These are phyloP conservation scores for Fusarium sp. DNA, from an alignment of 2,329 filamentous ascomycete species.

Conservation along the genomic window DNA sequence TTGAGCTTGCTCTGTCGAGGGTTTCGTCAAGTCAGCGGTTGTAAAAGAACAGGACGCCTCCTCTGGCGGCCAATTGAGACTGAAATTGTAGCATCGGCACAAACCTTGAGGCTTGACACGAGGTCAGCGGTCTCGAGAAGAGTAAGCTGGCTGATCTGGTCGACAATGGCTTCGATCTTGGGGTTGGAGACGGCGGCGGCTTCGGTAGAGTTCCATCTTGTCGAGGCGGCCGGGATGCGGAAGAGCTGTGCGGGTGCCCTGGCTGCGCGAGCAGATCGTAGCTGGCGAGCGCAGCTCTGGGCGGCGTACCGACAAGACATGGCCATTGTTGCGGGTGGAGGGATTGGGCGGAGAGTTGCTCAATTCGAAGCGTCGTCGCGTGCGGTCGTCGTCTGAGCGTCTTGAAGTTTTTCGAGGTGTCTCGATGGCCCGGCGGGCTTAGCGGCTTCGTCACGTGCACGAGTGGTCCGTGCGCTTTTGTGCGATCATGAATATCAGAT, in stretches of 20 bases:
- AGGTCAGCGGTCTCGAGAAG: constrained; percentile 97
- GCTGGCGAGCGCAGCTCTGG: constrained; percentile 71
- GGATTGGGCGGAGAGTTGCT: constrained; percentile 43
- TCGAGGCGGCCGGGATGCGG: constrained; percentile 61
- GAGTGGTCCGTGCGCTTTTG: constrained; percentile 20
- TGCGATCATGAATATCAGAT: not conserved
- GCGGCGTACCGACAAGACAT: constrained; percentile 71
- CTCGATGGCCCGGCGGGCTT: constrained; percentile 37
- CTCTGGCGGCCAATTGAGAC: constrained; percentile 25
- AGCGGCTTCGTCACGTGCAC: constrained; percentile 39
- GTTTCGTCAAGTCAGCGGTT: constrained; percentile 30
- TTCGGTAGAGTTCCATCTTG: constrained; percentile 91
- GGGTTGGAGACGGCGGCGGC: constrained; percentile 74
- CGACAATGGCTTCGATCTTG: constrained; percentile 94
- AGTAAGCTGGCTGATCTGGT: constrained; percentile 98
- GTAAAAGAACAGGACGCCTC: not conserved
- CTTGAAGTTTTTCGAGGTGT: constrained; percentile 58
- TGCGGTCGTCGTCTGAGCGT: constrained; percentile 45
- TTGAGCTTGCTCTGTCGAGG: constrained; percentile 82
- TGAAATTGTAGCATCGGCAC: constrained; percentile 36
- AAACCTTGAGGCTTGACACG: constrained; percentile 92
- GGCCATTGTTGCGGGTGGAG: constrained; percentile 62
- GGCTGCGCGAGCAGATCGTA: constrained; percentile 62
- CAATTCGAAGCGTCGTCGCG: constrained; percentile 47
- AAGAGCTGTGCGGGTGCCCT: constrained; percentile 60